Evolutionary conservation across 345 rosid genomes (phyloP).

Genomic region (Geranium rotundifolium): DNA sequence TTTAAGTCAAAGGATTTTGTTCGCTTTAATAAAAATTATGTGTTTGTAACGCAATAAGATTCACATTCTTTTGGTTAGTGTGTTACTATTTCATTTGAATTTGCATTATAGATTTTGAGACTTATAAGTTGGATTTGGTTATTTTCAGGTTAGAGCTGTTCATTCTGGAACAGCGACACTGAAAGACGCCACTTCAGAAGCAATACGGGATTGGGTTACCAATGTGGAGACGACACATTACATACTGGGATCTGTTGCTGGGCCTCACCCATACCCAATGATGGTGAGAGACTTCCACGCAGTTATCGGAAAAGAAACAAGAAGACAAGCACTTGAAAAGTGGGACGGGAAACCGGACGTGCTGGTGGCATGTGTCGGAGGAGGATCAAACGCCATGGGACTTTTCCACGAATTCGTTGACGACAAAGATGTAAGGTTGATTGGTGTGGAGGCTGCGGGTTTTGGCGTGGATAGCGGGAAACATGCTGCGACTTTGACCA

Average conservation of each 20-base stretch:
- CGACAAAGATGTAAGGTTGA: slow-evolving; percentile 63
- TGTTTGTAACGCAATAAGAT: too few relatives aligned
- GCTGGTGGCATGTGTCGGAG: slow-evolving; percentile 84
- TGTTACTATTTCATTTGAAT: too few relatives aligned
- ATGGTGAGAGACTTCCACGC: slow-evolving; percentile 95
- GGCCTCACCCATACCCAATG: slow-evolving; percentile 97
- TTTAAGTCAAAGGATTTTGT: too few relatives aligned
- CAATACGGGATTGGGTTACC: slow-evolving; percentile 90
- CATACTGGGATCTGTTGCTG: slow-evolving; percentile 87
- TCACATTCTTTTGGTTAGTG: too few relatives aligned
- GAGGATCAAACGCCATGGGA: slow-evolving; percentile 93
- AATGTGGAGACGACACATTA: slow-evolving; percentile 91
- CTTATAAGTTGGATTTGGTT: too few relatives aligned
- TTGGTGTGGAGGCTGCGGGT: slow-evolving; percentile 99
- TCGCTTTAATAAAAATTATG: too few relatives aligned
- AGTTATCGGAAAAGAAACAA: slow-evolving; percentile 82
- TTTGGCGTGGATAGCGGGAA: slow-evolving; percentile 85
- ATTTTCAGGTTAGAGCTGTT: slow-evolving; percentile 39
- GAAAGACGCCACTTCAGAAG: slow-evolving; percentile 58
- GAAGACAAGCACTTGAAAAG: slow-evolving; percentile 73
- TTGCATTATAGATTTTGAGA: too few relatives aligned
- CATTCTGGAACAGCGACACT: slow-evolving; percentile 54
- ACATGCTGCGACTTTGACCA: slow-evolving; percentile 82
- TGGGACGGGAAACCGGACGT: slow-evolving; percentile 98
- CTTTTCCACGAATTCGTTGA: slow-evolving; percentile 84